A percentile compares a stretch with the other conserved stretches of the same genome.
phyloP scores from a whole-genome alignment of 345 rosid genomes.

The Psidium friedrichsthalianum region DNA sequence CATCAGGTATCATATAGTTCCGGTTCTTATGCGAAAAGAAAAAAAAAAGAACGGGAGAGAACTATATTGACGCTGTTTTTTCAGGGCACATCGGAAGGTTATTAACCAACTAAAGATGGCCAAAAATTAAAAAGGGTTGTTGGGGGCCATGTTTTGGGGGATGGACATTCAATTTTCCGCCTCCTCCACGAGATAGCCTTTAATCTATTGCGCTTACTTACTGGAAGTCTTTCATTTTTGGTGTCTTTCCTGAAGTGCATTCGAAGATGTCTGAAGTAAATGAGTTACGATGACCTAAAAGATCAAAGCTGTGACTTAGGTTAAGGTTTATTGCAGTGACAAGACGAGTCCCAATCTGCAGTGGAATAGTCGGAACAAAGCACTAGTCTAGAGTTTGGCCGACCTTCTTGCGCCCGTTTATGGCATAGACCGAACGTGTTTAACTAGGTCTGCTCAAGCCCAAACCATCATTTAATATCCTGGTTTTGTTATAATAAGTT shows the following conservation, averaged over 20 bases:
- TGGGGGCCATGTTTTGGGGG: not conserved
- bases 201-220: not conserved
- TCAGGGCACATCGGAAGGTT: not conserved
- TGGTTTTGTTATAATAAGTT: not conserved
- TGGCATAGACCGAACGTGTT: not conserved
- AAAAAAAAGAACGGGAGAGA: too few species aligned
- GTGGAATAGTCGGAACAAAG: not conserved
- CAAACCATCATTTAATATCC: not conserved
- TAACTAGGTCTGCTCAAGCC: not conserved
- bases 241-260: not conserved
- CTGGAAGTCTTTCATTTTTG: not conserved
- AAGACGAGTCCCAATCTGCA: not conserved
- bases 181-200: not conserved
- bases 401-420: not conserved
- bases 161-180: not conserved
- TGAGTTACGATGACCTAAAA: not conserved
- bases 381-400: not conserved
- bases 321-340: not conserved
- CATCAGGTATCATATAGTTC: too few species aligned
- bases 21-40: not conserved
- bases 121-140: not conserved
- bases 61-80: not conserved
- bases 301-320: not conserved
- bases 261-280: not conserved
- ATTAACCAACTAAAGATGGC: not conserved